These are phyloP conservation scores for Zygnema circumcarinatum DNA, from an alignment of 139 green algal genomes.

Conservation along the genomic window DNA sequence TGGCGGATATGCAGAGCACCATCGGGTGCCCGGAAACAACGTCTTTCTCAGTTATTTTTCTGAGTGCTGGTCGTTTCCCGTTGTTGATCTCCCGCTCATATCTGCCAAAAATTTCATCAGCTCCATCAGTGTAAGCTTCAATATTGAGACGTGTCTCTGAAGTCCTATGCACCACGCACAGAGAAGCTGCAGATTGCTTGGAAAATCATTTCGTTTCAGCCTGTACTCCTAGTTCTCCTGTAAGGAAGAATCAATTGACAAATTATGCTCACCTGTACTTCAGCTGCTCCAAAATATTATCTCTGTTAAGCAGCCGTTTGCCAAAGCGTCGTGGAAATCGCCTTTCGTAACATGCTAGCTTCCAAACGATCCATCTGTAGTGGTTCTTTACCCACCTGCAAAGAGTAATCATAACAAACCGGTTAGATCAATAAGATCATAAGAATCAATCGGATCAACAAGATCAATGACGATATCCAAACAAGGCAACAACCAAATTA, in stretches of 20 bases:
- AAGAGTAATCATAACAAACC: neutral
- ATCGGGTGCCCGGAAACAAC: constrained; percentile 22
- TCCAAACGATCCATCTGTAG: constrained; percentile 61
- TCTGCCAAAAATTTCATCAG: constrained; percentile 10
- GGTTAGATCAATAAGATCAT: neutral
- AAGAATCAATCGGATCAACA: neutral
- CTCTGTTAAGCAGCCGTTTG: constrained; percentile 17
- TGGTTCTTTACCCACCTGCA: constrained; percentile 56
- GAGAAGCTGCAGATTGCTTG: no score
- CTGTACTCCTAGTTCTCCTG: no score
- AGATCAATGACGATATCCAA: neutral
- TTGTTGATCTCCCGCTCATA: constrained; percentile 42
- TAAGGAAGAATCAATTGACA: no score
- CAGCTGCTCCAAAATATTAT: constrained; percentile 52
- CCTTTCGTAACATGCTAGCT: constrained; percentile 58
- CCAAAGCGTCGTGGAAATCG: constrained; percentile 36
- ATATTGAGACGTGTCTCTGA: no score
- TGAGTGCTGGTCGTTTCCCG: neutral
- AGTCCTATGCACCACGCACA: no score
- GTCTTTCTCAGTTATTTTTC: constrained; percentile 37
- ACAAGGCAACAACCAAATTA: no score
- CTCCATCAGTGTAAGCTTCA: no score
- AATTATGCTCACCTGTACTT: constrained; percentile 60
- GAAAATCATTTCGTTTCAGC: no score
- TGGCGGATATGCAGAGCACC: constrained; percentile 33